Conservation (phyloP, 169 alveolate genomes). For the Plasmodium knowlesi region DNA sequence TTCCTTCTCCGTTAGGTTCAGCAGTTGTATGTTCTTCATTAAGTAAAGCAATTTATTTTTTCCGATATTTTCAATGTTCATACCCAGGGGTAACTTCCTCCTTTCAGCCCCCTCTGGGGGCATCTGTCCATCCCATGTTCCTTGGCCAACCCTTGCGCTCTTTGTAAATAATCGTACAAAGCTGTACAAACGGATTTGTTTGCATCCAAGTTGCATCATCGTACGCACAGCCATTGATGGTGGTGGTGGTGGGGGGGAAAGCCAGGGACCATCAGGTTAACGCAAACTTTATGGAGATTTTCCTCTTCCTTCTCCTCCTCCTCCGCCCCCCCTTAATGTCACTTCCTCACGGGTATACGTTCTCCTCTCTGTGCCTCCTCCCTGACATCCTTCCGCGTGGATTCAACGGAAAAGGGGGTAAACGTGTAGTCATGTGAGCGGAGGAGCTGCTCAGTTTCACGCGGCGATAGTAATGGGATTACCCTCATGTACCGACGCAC, state of each 20-base stretch:
- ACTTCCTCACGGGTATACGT: neutral
- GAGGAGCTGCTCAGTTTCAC: neutral
- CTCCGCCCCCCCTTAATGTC: neutral
- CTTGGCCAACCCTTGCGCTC: neutral
- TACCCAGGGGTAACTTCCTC: neutral
- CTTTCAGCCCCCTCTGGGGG: neutral
- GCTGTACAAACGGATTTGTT: neutral
- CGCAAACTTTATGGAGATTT: neutral
- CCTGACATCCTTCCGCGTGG: neutral
- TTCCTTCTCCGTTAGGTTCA: slow-evolving; percentile 35
- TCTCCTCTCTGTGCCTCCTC: neutral
- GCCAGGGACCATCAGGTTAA: neutral
- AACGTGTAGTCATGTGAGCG: neutral
- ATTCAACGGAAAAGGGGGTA: neutral
- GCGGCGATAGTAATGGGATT: neutral
- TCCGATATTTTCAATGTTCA: neutral
- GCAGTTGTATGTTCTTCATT: slow-evolving; percentile 57
- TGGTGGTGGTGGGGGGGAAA: neutral
- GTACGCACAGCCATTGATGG: no score
- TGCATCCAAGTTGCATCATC: neutral
- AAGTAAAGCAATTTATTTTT: slow-evolving; percentile 42
- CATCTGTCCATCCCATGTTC: neutral
- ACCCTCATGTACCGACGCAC: neutral
- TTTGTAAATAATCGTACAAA: neutral
- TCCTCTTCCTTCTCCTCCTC: no score